phyloP scores from a whole-genome alignment of 2,329 filamentous ascomycete genomes.

The Cryphonectria japonica region DNA sequence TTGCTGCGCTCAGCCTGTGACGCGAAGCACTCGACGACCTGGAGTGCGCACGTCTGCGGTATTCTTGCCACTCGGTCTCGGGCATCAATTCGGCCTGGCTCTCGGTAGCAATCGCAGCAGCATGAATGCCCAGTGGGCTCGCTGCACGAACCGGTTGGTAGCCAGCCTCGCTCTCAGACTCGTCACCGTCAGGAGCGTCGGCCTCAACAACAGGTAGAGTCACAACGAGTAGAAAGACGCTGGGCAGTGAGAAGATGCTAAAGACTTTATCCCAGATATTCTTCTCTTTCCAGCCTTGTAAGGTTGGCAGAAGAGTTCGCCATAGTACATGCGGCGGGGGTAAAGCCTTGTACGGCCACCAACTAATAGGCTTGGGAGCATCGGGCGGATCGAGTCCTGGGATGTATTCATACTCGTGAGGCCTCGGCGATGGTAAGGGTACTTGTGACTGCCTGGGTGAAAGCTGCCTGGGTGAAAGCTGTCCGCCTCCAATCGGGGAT shows the following conservation, averaged over 20 bases:
- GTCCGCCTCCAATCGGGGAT: constrained; percentile 45
- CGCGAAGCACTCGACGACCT: constrained; percentile 28
- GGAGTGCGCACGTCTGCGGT: constrained; percentile 52
- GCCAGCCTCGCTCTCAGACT: constrained; percentile 39
- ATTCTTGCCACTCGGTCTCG: constrained; percentile 64
- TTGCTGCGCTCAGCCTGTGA: constrained; percentile 10
- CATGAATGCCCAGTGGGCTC: constrained; percentile 37
- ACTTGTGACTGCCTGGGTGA: constrained; percentile 50
- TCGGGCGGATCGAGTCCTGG: constrained; percentile 45
- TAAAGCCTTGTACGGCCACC: constrained; percentile 81
- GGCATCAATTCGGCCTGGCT: constrained; percentile 39
- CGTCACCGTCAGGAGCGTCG: constrained; percentile 56
- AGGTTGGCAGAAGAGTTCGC: constrained; percentile 82
- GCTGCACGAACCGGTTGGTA: constrained; percentile 37
- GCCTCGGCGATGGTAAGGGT: constrained; percentile 52
- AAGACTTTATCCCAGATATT: constrained; percentile 82
- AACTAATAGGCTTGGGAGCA: constrained; percentile 57
- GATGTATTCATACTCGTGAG: constrained; percentile 38
- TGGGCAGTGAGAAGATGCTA: constrained; percentile 82
- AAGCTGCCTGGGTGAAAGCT: constrained; percentile 6
- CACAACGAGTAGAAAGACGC: constrained; percentile 85
- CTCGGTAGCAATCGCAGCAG: constrained; percentile 43
- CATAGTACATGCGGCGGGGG: constrained; percentile 73
- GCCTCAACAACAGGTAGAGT: constrained; percentile 90
- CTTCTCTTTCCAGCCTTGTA: constrained; percentile 82